Evolutionary conservation across 2,329 filamentous ascomycete genomes (phyloP), one percentile per base, ranked within the genome.

Genomic region (Cryphonectria japonica): DNA sequence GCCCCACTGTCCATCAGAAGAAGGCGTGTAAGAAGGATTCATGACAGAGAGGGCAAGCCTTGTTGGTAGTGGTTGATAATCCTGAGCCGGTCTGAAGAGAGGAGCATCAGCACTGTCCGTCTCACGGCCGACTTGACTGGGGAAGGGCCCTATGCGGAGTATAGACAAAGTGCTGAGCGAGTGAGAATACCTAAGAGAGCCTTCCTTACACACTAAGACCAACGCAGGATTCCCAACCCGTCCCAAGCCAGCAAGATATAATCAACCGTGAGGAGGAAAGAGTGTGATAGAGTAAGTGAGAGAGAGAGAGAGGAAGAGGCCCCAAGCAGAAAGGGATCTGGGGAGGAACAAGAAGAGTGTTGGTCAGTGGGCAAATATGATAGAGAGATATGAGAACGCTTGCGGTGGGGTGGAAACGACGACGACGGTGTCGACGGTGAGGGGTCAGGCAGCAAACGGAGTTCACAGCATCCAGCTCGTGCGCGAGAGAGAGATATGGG

Each of bases 331-430:
- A 65, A 39, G 37, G 11, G 37, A 39, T 32, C 7, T 41, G 14
- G n/a, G 50, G 54, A 64, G 64, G 60, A 50, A 60, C 26, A 46
- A 50, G 64, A 52, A 46, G 22, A 34, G 22, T 29, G 61, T n/a
- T 50, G 63, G 66, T 59, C 67, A 67, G 37, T 34, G 70, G 70
- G 70, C 59, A 72, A 67, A 72, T 70, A 63, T 67, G 67, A 72
- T 64, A 13, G 46, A 65, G 16, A 16, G 46, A 64, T 16, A 22
- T 50, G 66, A 37, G 39, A 39, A 22, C 14, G n/a, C 5, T 34
- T 1, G 19, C 19, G 54, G 7, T 6, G 16, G 22, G 22, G 39
- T 29, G 29, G 34, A 39, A 26, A 19, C 26, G 41, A 19, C 9
- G 16, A 37, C 7, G 14, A 34, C 19, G 50, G 59, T 7, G 34